Base-by-base conservation (phyloP, 2,329 filamentous ascomycete genomes). In the Teratosphaeria viscida region DNA sequence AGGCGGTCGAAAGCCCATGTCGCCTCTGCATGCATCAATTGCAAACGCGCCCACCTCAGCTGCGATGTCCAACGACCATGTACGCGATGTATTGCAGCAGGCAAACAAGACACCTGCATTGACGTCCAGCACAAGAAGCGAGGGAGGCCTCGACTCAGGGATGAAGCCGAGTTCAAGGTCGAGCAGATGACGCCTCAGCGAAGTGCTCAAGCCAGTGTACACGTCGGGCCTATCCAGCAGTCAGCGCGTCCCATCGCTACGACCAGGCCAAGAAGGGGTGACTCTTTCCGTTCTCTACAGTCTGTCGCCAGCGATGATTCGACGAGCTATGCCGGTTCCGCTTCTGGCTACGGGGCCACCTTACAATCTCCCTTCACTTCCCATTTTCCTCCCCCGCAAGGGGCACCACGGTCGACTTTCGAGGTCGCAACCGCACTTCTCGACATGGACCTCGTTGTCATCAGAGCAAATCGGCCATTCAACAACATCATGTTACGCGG, bases 51-150 rank as follows among this genome's bases (percentile, higher is more conserved):
- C 43, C 89, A 94, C 81, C 80, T 94, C 64, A 81, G 79, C 63
- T 82, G 80, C 66, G 80, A 82, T 69, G 75, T 88, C 56, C 86
- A 90, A 73, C 81, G 89, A 59, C 89, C 89, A 32, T 94, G 89
- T 70, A 86, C 86, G 32, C 82, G 89, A 70, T 94, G 89, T 71
- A 77, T 88, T 37, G 84, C 84, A 67, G 90, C 89, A 69, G 87
- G 88, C 61, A 94, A 92, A 70, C 78, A 81, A 78, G 88, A 91
- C 60, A 81, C 85, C 7, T 94, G 89, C 70, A 79, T 90, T 66
- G 89, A 94, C 73, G 89, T 94, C 37, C 87, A 90, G 69, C 89
- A 94, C 74, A 94, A 92, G 74, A 94, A 92, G 72, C 79, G 89
- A 66, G 89, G 89, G 52, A 82, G 89, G 55, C 89, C 89, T 61